Evolutionary conservation across 2,329 filamentous ascomycete genomes (phyloP).

Genomic region (Dactylonectria macrodidyma): DNA sequence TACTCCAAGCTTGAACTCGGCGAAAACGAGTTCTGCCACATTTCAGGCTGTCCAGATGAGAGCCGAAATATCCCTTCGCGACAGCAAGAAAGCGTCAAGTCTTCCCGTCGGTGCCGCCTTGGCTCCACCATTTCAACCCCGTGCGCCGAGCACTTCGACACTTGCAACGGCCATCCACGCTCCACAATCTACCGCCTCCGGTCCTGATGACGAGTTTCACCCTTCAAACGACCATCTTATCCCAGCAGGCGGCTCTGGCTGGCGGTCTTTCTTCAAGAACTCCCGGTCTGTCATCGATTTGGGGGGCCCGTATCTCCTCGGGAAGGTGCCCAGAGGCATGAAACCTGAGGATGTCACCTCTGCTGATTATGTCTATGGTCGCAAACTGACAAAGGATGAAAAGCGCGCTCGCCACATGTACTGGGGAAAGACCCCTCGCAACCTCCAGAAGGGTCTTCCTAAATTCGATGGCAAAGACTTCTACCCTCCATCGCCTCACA

Average conservation of each 20-base stretch:
- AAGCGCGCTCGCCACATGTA: slow-evolving; percentile 71
- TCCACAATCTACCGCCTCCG: slow-evolving; percentile 23
- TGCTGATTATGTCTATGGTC: slow-evolving; percentile 68
- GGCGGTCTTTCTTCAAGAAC: slow-evolving; percentile 42
- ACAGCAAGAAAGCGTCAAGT: slow-evolving; percentile 52
- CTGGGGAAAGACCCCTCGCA: slow-evolving; percentile 70
- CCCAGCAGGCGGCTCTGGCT: slow-evolving; percentile 36
- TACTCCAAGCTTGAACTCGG: slow-evolving; percentile 46
- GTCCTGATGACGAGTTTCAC: slow-evolving; percentile 3
- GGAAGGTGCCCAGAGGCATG: slow-evolving; percentile 63
- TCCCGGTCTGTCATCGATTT: slow-evolving; percentile 30
- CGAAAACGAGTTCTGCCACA: slow-evolving; percentile 46
- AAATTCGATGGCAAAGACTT: slow-evolving; percentile 78
- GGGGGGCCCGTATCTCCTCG: slow-evolving; percentile 68
- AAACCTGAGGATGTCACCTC: slow-evolving; percentile 58
- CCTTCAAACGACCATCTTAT: slow-evolving; percentile 23
- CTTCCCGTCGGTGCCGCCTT: slow-evolving; percentile 64
- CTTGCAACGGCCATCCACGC: slow-evolving; percentile 29
- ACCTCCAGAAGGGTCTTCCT: slow-evolving; percentile 67
- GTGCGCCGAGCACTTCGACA: slow-evolving; percentile 41
- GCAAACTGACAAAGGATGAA: slow-evolving; percentile 72
- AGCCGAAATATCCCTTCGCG: slow-evolving; percentile 34
- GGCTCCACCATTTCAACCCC: slow-evolving; percentile 65
- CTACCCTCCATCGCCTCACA: slow-evolving; percentile 70
- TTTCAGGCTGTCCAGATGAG: slow-evolving; percentile 39